Evolutionary conservation across 2,329 filamentous ascomycete species (phyloP).

Genomic region (Paecilomyces variotii): DNA sequence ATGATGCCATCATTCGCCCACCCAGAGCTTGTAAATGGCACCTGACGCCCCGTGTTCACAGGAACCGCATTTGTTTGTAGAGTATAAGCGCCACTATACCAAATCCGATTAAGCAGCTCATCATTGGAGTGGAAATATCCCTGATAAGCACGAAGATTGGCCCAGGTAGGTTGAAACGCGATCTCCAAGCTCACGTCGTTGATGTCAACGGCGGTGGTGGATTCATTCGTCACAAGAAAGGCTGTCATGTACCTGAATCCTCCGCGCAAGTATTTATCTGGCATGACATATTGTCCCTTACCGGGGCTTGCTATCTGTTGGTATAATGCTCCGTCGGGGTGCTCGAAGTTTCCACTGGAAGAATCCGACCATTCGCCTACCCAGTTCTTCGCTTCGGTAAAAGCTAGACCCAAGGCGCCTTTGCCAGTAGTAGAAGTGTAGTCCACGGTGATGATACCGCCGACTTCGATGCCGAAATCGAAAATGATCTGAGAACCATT

Average conservation of each 20-base stretch:
- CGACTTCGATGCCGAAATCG: constrained; percentile 53
- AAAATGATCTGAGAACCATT: constrained; percentile 50
- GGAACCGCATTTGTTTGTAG: constrained; percentile 40
- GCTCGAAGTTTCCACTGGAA: constrained; percentile 39
- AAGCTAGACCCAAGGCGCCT: constrained; percentile 39
- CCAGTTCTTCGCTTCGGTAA: constrained; percentile 42
- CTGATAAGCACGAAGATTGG: constrained; percentile 45
- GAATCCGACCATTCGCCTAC: constrained; percentile 41
- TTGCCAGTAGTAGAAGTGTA: constrained; percentile 38
- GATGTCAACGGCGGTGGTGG: constrained; percentile 26
- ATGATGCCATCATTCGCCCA: constrained; percentile 35
- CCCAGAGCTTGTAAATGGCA: constrained; percentile 20
- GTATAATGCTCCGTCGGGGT: constrained; percentile 37
- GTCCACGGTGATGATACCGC: constrained; percentile 46
- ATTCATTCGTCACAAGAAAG: constrained; percentile 25
- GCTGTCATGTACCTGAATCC: constrained; percentile 39
- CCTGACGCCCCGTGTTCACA: constrained; percentile 28
- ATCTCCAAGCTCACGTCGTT: constrained; percentile 36
- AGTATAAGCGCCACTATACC: constrained; percentile 50
- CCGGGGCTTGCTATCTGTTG: constrained; percentile 26
- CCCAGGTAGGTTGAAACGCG: constrained; percentile 44
- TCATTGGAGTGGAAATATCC: constrained; percentile 47
- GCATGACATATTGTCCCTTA: constrained; percentile 30
- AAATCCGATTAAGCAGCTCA: constrained; percentile 47
- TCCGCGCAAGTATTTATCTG: constrained; percentile 32